A percentile compares a stretch with the other conserved stretches of the same genome.
These are phyloP conservation scores for Graphiopsis chlorocephala DNA, from an alignment of 2,329 filamentous ascomycete species.

Conservation along the genomic window DNA sequence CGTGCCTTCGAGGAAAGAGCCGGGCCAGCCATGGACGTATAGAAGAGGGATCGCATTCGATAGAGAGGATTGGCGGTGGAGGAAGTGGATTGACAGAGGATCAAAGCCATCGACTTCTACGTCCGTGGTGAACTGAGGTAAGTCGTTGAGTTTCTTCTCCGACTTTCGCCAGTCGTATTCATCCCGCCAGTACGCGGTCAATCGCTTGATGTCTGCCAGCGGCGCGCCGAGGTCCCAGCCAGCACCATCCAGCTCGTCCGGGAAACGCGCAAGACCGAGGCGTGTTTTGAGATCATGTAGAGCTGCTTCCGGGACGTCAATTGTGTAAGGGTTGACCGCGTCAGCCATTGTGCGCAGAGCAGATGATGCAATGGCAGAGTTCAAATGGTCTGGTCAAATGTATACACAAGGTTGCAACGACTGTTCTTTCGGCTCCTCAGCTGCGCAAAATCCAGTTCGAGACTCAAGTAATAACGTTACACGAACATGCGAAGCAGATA, in stretches of 20 bases:
- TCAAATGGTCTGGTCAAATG: not conserved
- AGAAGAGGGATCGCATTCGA: conserved; percentile 34
- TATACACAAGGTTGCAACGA: not conserved
- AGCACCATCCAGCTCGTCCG: conserved; percentile 51
- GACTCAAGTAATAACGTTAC: not conserved
- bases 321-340: conserved; percentile 41
- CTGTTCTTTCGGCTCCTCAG: not conserved
- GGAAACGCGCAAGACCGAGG: conserved; percentile 52
- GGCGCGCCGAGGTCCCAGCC: conserved; percentile 59
- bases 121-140: conserved; percentile 49
- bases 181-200: conserved; percentile 56
- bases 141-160: conserved; percentile 45
- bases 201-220: conserved; percentile 55
- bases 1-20: conserved; percentile 40
- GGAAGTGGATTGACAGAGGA: conserved; percentile 49
- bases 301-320: conserved; percentile 47
- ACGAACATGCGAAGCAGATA: not conserved
- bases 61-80: conserved; percentile 49
- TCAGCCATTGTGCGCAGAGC: not conserved
- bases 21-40: conserved; percentile 37
- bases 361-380: not conserved
- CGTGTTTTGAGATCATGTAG: conserved; percentile 56
- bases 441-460: not conserved
- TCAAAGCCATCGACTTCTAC: conserved; percentile 40
- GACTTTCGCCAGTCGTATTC: conserved; percentile 54